phyloP scores from a whole-genome alignment of 805 yeast species.

The Ogataea sp. region DNA sequence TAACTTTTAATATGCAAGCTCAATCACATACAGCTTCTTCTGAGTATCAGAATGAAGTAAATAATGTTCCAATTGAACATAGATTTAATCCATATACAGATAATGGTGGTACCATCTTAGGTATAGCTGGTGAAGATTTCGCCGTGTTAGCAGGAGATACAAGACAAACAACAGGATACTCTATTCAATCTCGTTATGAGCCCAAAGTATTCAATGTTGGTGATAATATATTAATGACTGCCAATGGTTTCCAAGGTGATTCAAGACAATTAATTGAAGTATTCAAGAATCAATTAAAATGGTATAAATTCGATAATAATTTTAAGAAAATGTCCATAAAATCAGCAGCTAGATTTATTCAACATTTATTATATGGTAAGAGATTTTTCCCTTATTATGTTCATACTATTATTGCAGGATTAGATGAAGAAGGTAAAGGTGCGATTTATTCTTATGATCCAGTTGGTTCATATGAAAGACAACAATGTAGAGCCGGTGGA shows the following conservation, averaged over 20 bases:
- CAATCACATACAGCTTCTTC: slow-evolving; percentile 38
- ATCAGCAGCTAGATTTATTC: slow-evolving; percentile 85
- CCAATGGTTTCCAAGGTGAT: slow-evolving; percentile 96
- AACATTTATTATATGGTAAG: slow-evolving; percentile 84
- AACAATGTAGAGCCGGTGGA: slow-evolving; percentile 96
- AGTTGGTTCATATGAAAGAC: slow-evolving; percentile 95
- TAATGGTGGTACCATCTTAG: slow-evolving; percentile 95
- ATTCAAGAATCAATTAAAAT: slow-evolving; percentile 61
- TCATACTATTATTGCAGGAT: slow-evolving; percentile 88
- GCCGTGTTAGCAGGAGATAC: slow-evolving; percentile 98
- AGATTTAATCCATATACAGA: slow-evolving; percentile 89
- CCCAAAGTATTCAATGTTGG: slow-evolving; percentile 88
- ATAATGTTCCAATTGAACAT: slow-evolving; percentile 67
- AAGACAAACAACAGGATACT: slow-evolving; percentile 91
- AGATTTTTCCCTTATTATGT: slow-evolving; percentile 97
- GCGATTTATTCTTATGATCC: slow-evolving; percentile 96
- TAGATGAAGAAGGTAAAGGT: slow-evolving; percentile 88
- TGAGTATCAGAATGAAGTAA: slow-evolving; percentile 25
- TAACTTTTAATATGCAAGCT: not conserved
- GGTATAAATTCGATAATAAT: slow-evolving; percentile 91
- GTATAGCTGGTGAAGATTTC: slow-evolving; percentile 96
- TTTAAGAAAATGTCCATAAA: slow-evolving; percentile 51
- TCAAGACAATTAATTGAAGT: slow-evolving; percentile 76
- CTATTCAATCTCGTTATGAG: slow-evolving; percentile 86
- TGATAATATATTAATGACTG: slow-evolving; percentile 78